Base-by-base conservation (phyloP, 441 rosid genomes). In the Populus tomentosa region DNA sequence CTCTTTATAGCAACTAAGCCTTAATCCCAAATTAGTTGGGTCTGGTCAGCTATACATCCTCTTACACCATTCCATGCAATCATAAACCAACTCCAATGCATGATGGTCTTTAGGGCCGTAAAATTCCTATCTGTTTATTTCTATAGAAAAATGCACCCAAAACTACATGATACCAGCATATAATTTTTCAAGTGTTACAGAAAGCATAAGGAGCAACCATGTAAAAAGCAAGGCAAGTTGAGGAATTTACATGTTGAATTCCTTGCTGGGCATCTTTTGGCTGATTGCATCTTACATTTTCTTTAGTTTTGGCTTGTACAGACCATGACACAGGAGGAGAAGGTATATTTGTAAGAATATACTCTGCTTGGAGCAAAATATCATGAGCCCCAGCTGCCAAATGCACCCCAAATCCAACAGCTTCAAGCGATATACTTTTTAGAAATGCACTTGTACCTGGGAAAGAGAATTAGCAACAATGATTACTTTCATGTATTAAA, bases 341-440 rank as follows among this genome's bases (percentile, higher is more conserved):
- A 21, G 97, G 89, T 77, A 80, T 73, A 73, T 83, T 88, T 62
- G 91, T 82, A 70, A 93, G 79, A 70, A 87, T 80, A 81, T 87
- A 86, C 83, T 97, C 98, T 23, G 98, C 91, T 82, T 90, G 94
- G 71, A 89, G 87, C 87, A 97, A 85, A 80, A 94, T 86, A 80
- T 95, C 93, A 81, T 89, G 95, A 75, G 91, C 92, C 73, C 97
- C 94, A 4, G 97, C 98, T 77, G 99, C 95, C 83, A 97, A 86
- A 90, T 97, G 99, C 71, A 93, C 94, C 67, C 98, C 99, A 42
- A 97, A 95, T 66, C 94, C 97, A 85, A 94, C 91, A 42, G 97
- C 99, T 90, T 93, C 98, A 69, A 94, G 88, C 69, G 98, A 97
- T 80, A 97, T 83, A 81, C 98, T 95, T 85, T 90, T 91, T 73